Evolutionary conservation across 169 alveolate genomes (phyloP).

Genomic region (Plasmodium sp.): DNA sequence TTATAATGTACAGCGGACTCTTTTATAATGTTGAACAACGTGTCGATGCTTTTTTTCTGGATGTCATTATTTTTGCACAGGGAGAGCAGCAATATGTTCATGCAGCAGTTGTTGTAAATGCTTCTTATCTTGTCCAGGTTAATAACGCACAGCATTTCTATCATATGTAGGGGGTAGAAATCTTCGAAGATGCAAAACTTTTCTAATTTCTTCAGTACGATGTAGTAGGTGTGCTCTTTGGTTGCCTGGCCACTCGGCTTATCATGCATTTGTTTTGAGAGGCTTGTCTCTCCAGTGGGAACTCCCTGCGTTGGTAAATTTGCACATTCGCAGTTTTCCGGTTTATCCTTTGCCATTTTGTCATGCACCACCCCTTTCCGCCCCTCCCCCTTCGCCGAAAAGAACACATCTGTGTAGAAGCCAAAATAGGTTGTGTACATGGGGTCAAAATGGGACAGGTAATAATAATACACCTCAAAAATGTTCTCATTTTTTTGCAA

Average conservation of each 20-base stretch:
- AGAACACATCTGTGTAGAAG: conserved; percentile 31
- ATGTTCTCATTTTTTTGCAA: conserved; percentile 19
- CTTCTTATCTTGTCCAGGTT: conserved; percentile 34
- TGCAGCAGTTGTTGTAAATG: conserved; percentile 67
- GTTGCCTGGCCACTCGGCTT: background rate
- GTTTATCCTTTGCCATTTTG: background rate
- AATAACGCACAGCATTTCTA: conserved; percentile 66
- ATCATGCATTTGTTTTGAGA: background rate
- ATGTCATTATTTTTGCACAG: conserved; percentile 69
- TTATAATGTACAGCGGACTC: conserved; percentile 46
- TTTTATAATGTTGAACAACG: conserved; percentile 65
- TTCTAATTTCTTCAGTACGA: conserved; percentile 60
- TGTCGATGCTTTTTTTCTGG: conserved; percentile 61
- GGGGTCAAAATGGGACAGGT: conserved; percentile 65
- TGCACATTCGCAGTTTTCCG: background rate
- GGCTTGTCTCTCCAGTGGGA: background rate
- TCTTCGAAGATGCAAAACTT: conserved; percentile 69
- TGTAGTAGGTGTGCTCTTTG: conserved; percentile 7
- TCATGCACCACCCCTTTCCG: background rate
- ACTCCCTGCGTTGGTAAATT: background rate
- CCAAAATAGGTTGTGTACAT: conserved; percentile 20
- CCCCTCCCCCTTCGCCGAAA: background rate
- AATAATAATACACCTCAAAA: conserved; percentile 59
- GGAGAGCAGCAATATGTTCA: conserved; percentile 40
- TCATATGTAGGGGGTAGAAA: conserved; percentile 69